Conservation (phyloP, 202 grass and related monocot genomes). For the Carex arenaria region DNA sequence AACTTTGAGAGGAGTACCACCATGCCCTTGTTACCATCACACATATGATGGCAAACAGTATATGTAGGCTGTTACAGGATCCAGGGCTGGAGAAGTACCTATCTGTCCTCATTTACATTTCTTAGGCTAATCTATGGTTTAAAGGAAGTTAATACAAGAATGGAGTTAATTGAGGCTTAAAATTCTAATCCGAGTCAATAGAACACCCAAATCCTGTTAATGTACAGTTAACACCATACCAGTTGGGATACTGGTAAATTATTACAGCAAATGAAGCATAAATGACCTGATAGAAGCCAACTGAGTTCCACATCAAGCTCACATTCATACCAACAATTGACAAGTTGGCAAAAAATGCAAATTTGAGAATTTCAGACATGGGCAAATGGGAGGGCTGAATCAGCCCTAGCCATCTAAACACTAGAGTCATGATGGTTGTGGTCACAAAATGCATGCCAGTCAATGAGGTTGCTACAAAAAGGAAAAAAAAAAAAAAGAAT, state of each 20-base stretch:
- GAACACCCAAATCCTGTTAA: not conserved
- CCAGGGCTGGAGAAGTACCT: not conserved
- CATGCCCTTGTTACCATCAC: not conserved
- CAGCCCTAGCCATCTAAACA: conserved; percentile 75
- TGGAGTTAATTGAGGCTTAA: conserved; percentile 1
- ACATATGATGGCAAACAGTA: not conserved
- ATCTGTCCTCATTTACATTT: not conserved
- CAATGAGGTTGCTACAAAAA: conserved; percentile 66
- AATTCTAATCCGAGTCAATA: not conserved
- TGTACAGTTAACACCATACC: not conserved
- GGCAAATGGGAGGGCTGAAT: conserved; percentile 87
- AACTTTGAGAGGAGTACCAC: not conserved
- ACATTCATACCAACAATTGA: conserved; percentile 98
- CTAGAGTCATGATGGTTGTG: conserved; percentile 70
- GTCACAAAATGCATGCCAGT: conserved; percentile 91
- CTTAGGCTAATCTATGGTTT: not conserved
- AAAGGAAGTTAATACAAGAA: not conserved
- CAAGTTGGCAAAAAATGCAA: conserved; percentile 74
- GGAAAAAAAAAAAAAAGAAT: not conserved
- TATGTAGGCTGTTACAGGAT: not conserved
- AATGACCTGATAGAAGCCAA: conserved; percentile 88
- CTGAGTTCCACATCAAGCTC: conserved; percentile 98
- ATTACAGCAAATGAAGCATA: conserved; percentile 11
- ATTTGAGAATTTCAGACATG: conserved; percentile 66
- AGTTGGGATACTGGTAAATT: not conserved